These are phyloP conservation scores for Tetragonia tetragonoides DNA, from an alignment of 148 eudicot species.

Conservation along the genomic window DNA sequence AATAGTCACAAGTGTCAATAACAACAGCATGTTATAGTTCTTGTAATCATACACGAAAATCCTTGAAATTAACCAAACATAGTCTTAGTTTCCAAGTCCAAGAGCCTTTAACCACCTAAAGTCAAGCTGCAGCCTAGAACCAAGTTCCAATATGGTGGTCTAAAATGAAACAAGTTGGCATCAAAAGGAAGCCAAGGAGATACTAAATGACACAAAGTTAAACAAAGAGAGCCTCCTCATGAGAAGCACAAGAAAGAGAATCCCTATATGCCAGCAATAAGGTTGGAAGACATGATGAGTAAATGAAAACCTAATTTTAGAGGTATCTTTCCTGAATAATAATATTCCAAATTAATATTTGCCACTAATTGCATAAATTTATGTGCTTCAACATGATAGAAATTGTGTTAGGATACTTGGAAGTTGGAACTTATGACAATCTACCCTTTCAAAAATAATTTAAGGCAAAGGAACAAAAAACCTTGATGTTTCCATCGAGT, in stretches of 20 bases:
- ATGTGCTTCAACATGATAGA: too few relatives aligned
- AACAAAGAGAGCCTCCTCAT: slow-evolving; percentile 10
- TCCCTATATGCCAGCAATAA: neutral
- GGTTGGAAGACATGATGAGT: slow-evolving; percentile 11
- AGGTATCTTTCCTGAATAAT: slow-evolving; percentile 7
- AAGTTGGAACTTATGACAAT: too few relatives aligned
- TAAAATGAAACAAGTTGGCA: neutral
- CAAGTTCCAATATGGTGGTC: slow-evolving; percentile 15
- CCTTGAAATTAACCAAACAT: slow-evolving; percentile 16
- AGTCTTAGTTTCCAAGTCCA: slow-evolving; percentile 2
- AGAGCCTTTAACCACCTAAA: slow-evolving; percentile 1
- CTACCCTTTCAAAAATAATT: too few relatives aligned
- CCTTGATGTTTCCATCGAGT: neutral
- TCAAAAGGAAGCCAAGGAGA: neutral
- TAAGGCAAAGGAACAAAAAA: too few relatives aligned
- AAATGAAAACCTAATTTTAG: slow-evolving; percentile 5
- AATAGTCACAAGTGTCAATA: slow-evolving; percentile 1
- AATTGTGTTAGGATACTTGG: too few relatives aligned
- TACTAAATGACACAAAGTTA: slow-evolving; percentile 10
- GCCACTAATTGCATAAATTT: too few relatives aligned
- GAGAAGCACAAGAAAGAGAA: slow-evolving; percentile 21
- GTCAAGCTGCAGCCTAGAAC: slow-evolving; percentile 18
- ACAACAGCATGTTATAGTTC: slow-evolving; percentile 7
- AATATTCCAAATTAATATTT: neutral
- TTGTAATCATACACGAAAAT: slow-evolving; percentile 2